Conservation (phyloP, 208 protist genomes). For the Crithidia brevicula region DNA sequence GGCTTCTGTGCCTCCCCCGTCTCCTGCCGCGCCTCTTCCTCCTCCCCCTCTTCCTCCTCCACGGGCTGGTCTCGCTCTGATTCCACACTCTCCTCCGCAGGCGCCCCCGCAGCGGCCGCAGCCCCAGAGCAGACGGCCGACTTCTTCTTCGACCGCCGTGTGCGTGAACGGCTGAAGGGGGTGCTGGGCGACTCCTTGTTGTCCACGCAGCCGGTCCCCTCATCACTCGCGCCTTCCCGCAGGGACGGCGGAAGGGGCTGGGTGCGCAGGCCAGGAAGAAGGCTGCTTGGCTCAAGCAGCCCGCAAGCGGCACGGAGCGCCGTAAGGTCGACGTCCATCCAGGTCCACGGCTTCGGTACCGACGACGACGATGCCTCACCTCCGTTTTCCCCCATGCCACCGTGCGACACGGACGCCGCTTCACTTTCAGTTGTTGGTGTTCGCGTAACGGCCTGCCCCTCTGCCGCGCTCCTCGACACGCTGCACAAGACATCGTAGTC, state of each 20-base stretch:
- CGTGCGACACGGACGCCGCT: no score
- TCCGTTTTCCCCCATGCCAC: background rate
- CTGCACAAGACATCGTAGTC: conserved; percentile 21
- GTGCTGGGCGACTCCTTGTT: background rate
- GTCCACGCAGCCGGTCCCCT: background rate
- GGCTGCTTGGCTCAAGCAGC: conserved; percentile 12
- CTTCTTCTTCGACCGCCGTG: conserved; percentile 11
- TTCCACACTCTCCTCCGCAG: background rate
- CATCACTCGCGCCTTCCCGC: no score
- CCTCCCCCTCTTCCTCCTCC: conserved; percentile 3
- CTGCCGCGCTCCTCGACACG: background rate
- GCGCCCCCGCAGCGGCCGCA: background rate
- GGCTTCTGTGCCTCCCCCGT: background rate
- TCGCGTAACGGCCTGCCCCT: no score
- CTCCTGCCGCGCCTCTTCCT: background rate
- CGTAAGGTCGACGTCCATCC: conserved; percentile 22
- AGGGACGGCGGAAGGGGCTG: no score
- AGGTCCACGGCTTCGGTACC: conserved; percentile 19
- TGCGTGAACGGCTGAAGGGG: background rate
- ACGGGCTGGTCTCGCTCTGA: background rate
- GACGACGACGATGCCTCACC: background rate
- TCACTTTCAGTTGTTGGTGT: background rate
- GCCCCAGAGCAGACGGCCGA: background rate
- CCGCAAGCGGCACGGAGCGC: conserved; percentile 25
- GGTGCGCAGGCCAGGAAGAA: no score